Evolutionary conservation across 2,329 filamentous ascomycete genomes (phyloP), one percentile per base, ranked within the genome.

Genomic region (Proliferodiscus dingleyae): DNA sequence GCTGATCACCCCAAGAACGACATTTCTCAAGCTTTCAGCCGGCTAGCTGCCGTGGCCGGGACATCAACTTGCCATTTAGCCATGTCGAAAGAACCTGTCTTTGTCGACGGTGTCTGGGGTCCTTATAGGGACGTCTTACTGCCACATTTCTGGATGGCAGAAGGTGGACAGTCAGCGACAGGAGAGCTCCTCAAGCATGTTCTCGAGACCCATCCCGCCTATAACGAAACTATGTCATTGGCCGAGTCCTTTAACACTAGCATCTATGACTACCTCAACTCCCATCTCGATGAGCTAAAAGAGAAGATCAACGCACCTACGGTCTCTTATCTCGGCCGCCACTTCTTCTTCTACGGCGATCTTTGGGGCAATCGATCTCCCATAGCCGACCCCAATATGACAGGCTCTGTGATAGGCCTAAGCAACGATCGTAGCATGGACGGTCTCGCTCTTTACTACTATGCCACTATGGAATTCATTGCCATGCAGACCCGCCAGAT

Each of bases 271-370:
- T 95, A 90, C 66, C 78, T 98, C 46, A 97, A 98, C 67, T 77
- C 83, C 52, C 89, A 94, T 61, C 80, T 98, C 9, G 78, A 81
- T 50, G 81, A 88, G 57, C 77, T 97, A 73, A 78, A 78, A 19
- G 77, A 83, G 58, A 82, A 82, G 59, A 68, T 71, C 19, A 71
- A 75, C 2, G 88, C 88, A 2, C 90, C 90, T 0, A 81, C 80
- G 42, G 78, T 97, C 52, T 84, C 88, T 15, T 94, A 90, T 66
- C 75, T 98, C 2, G 89, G 83, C 10, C 87, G 91, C 7, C 91
- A 98, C 68, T 86, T 95, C 71, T 98, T 98, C 80, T 94, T 98
- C 73, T 98, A 98, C 66, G 93, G 93, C 53, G 93, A 98, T 63
- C 76, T 97, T 3, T 97, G 94, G 77, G 93, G 93, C 50, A 98